Percentiles rank a stretch among this genome's conserved stretches.
Evolutionary conservation across 108 stramenopile genomes (phyloP).

Genomic region (Bacterosira constricta): DNA sequence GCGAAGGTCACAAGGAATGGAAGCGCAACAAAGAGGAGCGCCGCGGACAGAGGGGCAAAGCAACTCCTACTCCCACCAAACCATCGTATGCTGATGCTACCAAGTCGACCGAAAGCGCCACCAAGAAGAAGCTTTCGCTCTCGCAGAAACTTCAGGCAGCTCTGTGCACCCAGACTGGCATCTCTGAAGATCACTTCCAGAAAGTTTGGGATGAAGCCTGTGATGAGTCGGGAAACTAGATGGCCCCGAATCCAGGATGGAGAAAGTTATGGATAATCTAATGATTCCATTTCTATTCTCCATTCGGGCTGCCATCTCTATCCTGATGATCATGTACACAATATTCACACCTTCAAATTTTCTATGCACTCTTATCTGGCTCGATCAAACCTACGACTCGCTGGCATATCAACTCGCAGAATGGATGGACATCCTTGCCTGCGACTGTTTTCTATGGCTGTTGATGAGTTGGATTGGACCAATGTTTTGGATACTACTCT

Average conservation of each 20-base stretch:
- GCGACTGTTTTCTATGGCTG: too few relatives aligned
- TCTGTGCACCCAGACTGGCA: neutral
- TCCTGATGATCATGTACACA: too few relatives aligned
- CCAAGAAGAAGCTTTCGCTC: neutral
- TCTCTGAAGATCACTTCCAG: neutral
- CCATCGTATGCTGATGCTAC: neutral
- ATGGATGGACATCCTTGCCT: too few relatives aligned
- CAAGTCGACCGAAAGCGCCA: neutral
- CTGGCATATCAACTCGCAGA: too few relatives aligned
- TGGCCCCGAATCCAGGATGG: constrained; percentile 5
- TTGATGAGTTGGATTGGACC: too few relatives aligned
- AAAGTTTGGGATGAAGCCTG: neutral
- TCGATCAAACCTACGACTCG: too few relatives aligned
- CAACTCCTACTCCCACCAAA: neutral
- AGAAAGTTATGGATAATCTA: neutral
- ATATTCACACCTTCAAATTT: too few relatives aligned
- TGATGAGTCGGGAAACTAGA: constrained; percentile 7
- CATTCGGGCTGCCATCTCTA: constrained; percentile 3
- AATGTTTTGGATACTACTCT: neutral
- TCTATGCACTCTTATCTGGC: too few relatives aligned
- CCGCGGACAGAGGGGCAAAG: too few relatives aligned
- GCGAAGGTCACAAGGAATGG: neutral
- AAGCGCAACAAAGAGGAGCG: neutral
- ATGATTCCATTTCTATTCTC: neutral
- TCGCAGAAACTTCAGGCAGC: neutral